Base-by-base conservation (phyloP, 352 stramenopile species). In the Globisporangium perplexum region DNA sequence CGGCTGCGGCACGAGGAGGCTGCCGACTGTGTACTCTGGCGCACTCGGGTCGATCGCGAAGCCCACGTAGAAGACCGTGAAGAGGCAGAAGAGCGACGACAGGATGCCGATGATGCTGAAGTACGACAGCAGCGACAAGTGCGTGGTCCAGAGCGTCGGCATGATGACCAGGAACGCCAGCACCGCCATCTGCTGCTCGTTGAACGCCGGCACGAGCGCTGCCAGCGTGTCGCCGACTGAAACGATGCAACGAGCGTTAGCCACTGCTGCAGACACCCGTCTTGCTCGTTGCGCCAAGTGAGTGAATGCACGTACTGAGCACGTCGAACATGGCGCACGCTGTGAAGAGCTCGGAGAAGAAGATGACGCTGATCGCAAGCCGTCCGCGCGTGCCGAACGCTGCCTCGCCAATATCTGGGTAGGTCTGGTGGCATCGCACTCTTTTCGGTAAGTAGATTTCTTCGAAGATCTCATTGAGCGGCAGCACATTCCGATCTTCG, bases 31-130 rank as follows among this genome's bases (percentile, higher is more conserved):
- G 53, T 75, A 86, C 2, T 53, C 67, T 0, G 68, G 65, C 1
- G 65, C 66, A 0, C 42, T 59, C 20, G 67, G 60, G 45, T 88
- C 72, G 20, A 73, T 87, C 12, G 72, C 63, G 45, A 87, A 73
- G 23, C 85, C 85, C 12, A 92, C 75, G 62, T 86, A 91, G 35
- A 92, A 72, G 35, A 95, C 68, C 3, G 77, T 59, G 43, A 83
- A 86, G 24, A 91, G 69, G 41, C 87, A 90, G 50, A 93, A 84
- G 41, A 91, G 57, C 14, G 83, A 93, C 54, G 81, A 89, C n/a
- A 94, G 58, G 17, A 93, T 88, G 52, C 85, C 85, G 11, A 95
- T 63, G 56, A 94, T 68, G 56, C 81, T 92, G 55, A 94, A 86
- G 65, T 86, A 87, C 57, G 83, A 93, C 45, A 95, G 72, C 46